Base-by-base conservation (phyloP, 2,329 filamentous ascomycete genomes). In the Pseudogymnoascus destructans region DNA sequence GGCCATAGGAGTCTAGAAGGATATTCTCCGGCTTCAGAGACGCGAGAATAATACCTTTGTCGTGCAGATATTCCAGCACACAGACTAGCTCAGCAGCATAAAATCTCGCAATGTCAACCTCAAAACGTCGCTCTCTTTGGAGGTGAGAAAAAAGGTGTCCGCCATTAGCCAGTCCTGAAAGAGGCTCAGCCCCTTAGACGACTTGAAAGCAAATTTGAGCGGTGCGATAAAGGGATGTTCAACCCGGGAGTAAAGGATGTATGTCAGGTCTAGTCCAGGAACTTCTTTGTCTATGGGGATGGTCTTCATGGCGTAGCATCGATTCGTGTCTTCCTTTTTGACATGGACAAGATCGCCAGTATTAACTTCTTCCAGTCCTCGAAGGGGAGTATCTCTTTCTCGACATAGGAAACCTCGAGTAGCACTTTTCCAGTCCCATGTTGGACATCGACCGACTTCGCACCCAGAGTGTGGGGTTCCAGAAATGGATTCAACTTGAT, bases 191-290 rank as follows among this genome's bases (percentile, higher is more conserved):
- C 95, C 95, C 74, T 95, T 90, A 3, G 92, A 90, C 13, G 90
- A 95, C 70, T 96, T 91, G 79, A 96, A 96, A 30, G 90, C 95
- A 73, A 96, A 95, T 72, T 96, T 96, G 67, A 97, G 80, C 0
- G 91, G 91, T 9, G 95, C 92, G 67, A 97, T 96, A 74, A 96
- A 96, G 11, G 91, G 91, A 67, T 95, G 96, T 81, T 96, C 95
- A 75, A 96, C 96, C 77, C 96, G 91, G 9, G 91, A 90, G 27
- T 90, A 91, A 36, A 96, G 79, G 6, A 91, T 95, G 68, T 96
- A 91, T 27, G 89, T 87, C 35, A 96, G 90, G 77, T 96, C 91
- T 52, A 91, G 95, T 58, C 90, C 82, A 27, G 90, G 95, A 70
- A 95, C 95, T 73, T 96, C 96, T 74, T 96, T 89, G 59, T 90